Base-by-base conservation (phyloP, 1,139 yeast genomes). In the Diutina neorugosa region DNA sequence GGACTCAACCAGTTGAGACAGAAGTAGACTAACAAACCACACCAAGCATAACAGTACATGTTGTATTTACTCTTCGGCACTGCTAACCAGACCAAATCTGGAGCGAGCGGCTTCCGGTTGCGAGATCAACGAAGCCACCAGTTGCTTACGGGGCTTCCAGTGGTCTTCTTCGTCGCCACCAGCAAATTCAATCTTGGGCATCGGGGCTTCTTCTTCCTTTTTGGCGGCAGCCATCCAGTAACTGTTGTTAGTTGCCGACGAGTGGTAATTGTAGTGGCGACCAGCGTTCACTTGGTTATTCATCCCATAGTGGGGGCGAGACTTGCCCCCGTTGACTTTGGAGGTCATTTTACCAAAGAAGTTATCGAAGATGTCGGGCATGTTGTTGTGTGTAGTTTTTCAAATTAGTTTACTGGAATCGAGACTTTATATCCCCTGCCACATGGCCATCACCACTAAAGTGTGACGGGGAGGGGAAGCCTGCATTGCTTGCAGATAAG, bases 341-440 rank as follows among this genome's bases (percentile, higher is more conserved):
- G 68, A 57, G 41, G 67, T 63, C 27, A 73, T 60, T 53, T 65
- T 69, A 43, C 62, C 64, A 55, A 71, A 71, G 52, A 73, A 65
- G 57, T 71, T 70, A 55, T 73, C 78, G 57, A 73, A 73, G 60
- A 73, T 63, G 61, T 71, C 77, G 20, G 76, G 75, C 77, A 73
- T 73, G 51, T 34, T 42, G 23, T 31, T 16, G 42, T 21, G 37
- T 46, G 19, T 31, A 31, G n/a, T 9, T 31, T 31, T 11, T 27
- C 8, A 12, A 31, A 14, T 11, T 11, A 11, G 14, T 31, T 31
- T 12, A 4, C n/a, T 31, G 37, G 25, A 23, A 31, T 31, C 37
- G 37, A 31, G 37, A 31, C 12, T 31, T 31, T 31, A 31, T 31
- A 31, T 31, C n/a, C 37, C 25, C 7, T 23, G 37, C 37, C 37